phyloP scores from a whole-genome alignment of 768 basidiomycete species.

The Imleria badia region DNA sequence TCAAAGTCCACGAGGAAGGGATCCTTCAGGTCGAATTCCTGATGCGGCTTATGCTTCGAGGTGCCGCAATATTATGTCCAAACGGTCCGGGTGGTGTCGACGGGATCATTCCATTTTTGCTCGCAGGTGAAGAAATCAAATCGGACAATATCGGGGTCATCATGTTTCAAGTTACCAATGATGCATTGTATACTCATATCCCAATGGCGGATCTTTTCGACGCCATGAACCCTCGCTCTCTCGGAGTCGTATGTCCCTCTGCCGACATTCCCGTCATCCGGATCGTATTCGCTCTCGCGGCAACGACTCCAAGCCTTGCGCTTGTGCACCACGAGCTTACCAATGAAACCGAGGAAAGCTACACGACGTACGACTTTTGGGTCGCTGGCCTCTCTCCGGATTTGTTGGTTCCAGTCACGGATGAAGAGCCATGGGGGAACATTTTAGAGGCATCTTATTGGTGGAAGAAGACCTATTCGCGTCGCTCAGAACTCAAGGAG shows the following conservation, averaged over 20 bases:
- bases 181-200: not conserved
- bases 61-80: too few species aligned
- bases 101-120: not conserved
- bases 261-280: not conserved
- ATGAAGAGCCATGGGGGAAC: too few species aligned
- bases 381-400: not conserved
- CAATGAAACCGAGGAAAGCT: fast-evolving
- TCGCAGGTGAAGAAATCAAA: not conserved
- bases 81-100: too few species aligned
- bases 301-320: not conserved
- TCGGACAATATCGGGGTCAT: not conserved
- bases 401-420: not conserved
- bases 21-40: too few species aligned
- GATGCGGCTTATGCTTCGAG: too few species aligned
- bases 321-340: not conserved
- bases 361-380: not conserved
- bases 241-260: too few species aligned
- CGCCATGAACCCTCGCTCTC: too few species aligned
- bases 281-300: not conserved
- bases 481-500: too few species aligned
- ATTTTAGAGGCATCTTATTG: too few species aligned
- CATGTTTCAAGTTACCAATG: not conserved
- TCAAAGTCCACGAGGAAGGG: too few species aligned
- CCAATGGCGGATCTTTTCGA: not conserved
- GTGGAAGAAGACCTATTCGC: too few species aligned